Evolutionary conservation across 257 asterid species (phyloP), one percentile per base, ranked within the genome.

Genomic region (Thymus quinquecostatus): DNA sequence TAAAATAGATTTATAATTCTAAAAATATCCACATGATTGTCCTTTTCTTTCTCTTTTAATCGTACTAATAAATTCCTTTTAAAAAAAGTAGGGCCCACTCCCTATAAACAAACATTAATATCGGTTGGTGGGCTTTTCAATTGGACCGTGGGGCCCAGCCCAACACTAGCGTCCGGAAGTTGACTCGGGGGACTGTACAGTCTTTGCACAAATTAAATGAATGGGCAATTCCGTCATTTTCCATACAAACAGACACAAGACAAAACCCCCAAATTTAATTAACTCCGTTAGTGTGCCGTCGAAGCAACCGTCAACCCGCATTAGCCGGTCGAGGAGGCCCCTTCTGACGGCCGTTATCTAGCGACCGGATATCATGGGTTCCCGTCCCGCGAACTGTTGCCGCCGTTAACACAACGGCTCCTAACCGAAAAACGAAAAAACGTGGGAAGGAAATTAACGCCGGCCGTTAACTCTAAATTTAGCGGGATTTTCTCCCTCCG

Each of bases 351-450:
- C 75, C 62, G 81, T 27, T 66, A 64, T 55, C 33, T 49, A 33
- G 64, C 73, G 55, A 80, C 87, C 84, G 85, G 86, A 71, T 80
- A 77, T 75, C 73, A 62, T 70, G 88, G 80, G 83, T 80, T 77
- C 79, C 92, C 86, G 70, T 77, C 79, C 92, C 86, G 70, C 79
- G 66, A 80, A 68, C 71, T 72, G 45, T 70, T 79, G 81, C 80
- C 59, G 77, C 62, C 70, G 27, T 68, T 62, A 54, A 48, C 54
- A 48, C n/a, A 71, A 68, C 73, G 74, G 60, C 45, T 40, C 63
- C 8, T 48, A 71, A 55, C 44, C 34, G 38, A 68, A 38, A 66
- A 34, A 48, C 32, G 21, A 40, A 71, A 58, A 49, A 36, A 41
- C 3, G 36, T 44, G 29, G 36, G 14, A 45, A 32, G 1, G 72